Evolutionary conservation across 129 eudicot genomes (phyloP).

Genomic region (Smallanthus sonchifolius): DNA sequence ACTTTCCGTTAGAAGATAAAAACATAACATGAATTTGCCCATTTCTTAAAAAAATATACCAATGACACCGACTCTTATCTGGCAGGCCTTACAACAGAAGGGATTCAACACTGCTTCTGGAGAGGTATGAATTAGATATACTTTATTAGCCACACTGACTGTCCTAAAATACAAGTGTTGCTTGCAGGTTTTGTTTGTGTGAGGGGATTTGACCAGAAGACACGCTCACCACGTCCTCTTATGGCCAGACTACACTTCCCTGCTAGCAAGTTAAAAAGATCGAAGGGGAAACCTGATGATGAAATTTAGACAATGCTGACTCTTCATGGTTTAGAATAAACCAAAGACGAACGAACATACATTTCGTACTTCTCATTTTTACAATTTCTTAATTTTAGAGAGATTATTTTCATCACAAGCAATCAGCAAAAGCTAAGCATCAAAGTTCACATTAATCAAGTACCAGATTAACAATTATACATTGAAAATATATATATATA

Average conservation of each 20-base stretch:
- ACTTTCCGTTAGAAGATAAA: not conserved
- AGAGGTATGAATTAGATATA: slow-evolving; percentile 46
- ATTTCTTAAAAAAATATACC: too few relatives aligned
- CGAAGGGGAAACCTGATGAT: slow-evolving; percentile 4
- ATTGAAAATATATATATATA: too few relatives aligned
- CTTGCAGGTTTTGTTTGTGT: slow-evolving; percentile 78
- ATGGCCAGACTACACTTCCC: slow-evolving; percentile 81
- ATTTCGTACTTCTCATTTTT: not conserved
- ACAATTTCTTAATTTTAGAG: too few relatives aligned
- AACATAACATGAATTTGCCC: not conserved
- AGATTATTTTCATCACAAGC: too few relatives aligned
- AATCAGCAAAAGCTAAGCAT: too few relatives aligned
- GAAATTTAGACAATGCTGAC: not conserved
- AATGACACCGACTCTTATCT: slow-evolving; percentile 6
- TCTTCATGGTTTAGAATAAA: not conserved
- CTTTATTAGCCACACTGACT: not conserved
- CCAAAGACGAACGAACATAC: not conserved
- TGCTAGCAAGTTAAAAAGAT: slow-evolving; percentile 49
- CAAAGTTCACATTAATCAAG: too few relatives aligned
- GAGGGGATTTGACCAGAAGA: slow-evolving; percentile 69
- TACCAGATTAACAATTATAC: too few relatives aligned
- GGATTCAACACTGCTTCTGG: slow-evolving; percentile 90
- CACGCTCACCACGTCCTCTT: slow-evolving; percentile 72
- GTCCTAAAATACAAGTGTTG: not conserved
- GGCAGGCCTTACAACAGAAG: slow-evolving; percentile 60